Percentiles rank a stretch among this genome's conserved stretches.
Evolutionary conservation across 1,284 basidiomycete species (phyloP).

Genomic region (Moniliophthora roreri): DNA sequence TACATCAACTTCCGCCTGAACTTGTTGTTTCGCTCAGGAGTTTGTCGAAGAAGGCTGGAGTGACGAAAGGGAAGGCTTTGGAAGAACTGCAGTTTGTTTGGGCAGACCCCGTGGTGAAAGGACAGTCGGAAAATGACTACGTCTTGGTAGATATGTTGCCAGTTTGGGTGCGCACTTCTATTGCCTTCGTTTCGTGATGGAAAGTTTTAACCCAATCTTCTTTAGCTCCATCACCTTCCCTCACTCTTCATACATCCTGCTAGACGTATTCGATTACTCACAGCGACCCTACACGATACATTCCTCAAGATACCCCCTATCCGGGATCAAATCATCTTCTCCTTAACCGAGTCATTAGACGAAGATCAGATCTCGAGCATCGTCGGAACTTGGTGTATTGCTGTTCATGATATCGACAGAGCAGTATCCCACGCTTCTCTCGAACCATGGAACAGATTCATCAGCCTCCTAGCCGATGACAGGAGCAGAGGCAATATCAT

Average conservation of each 20-base stretch:
- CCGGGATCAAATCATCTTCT: slow-evolving; percentile 57
- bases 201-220: not conserved
- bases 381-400: slow-evolving; percentile 80
- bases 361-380: slow-evolving; percentile 65
- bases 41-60: slow-evolving; percentile 88
- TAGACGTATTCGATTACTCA: slow-evolving; percentile 71
- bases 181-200: slow-evolving; percentile 15
- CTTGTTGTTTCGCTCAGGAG: slow-evolving; percentile 82
- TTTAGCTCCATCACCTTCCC: slow-evolving; percentile 83
- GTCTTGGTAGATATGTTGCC: slow-evolving; percentile 69
- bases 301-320: slow-evolving; percentile 61
- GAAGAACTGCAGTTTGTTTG: slow-evolving; percentile 81
- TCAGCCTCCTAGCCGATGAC: slow-evolving; percentile 25
- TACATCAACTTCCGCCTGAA: slow-evolving; percentile 76
- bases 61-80: slow-evolving; percentile 85
- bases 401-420: slow-evolving; percentile 73
- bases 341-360: slow-evolving; percentile 55
- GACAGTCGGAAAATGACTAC: slow-evolving; percentile 36
- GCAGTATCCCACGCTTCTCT: slow-evolving; percentile 52
- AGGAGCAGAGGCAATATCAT: not conserved
- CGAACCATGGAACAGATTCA: slow-evolving; percentile 53
- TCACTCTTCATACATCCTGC: slow-evolving; percentile 81
- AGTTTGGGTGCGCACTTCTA: slow-evolving; percentile 76
- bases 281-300: slow-evolving; percentile 69
- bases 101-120: slow-evolving; percentile 52